phyloP scores from a whole-genome alignment of 23 red algal genomes.

The Chondrus crispus region DNA sequence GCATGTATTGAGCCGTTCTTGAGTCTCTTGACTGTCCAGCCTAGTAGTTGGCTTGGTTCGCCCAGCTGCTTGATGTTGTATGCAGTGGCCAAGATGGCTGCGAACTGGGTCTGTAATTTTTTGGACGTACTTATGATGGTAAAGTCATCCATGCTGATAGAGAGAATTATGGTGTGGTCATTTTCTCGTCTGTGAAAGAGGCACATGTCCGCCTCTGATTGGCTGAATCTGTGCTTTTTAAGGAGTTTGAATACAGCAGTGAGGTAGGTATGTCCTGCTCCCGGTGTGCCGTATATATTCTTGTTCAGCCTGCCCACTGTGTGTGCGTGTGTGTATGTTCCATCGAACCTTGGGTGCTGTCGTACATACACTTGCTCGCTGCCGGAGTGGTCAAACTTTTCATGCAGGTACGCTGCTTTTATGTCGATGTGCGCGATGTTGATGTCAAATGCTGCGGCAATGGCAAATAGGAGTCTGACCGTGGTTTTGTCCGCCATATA shows the following conservation, averaged over 20 bases:
- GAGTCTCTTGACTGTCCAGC: background rate
- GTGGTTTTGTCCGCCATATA: background rate
- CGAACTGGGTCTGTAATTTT: background rate
- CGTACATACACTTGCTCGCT: background rate
- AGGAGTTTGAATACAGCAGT: background rate
- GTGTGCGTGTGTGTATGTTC: background rate
- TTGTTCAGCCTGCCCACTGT: background rate
- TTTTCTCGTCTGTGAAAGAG: background rate
- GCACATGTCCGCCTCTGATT: background rate
- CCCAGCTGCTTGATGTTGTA: background rate
- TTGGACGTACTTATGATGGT: background rate
- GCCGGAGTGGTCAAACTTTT: background rate
- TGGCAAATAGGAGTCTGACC: background rate
- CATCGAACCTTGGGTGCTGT: background rate
- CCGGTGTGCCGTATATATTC: background rate
- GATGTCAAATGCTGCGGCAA: background rate
- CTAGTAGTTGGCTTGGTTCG: background rate
- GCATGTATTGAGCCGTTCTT: background rate
- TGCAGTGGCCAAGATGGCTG: background rate
- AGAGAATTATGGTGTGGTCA: background rate
- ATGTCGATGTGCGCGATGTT: conserved; percentile 20
- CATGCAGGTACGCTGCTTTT: conserved; percentile 7
- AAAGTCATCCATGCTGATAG: background rate
- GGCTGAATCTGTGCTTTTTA: background rate
- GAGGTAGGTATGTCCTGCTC: background rate